Base-by-base conservation (phyloP, 305 asterid species). In the Solanum aculeatissimum region DNA sequence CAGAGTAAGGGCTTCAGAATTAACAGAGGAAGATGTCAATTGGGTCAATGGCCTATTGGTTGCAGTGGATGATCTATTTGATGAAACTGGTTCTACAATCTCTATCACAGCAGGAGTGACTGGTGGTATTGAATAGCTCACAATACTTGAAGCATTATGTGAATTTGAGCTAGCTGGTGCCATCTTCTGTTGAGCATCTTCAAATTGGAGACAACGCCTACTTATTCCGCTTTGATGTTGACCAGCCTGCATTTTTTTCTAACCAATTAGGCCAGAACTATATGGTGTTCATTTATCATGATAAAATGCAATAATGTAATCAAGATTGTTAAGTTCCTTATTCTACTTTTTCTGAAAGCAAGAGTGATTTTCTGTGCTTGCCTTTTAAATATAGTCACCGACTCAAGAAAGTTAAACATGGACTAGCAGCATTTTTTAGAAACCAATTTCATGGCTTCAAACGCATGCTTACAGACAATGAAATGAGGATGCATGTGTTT, bases 141-240 rank as follows among this genome's bases (percentile, higher is more conserved):
- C 84, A 82, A 49, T 40, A 54, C 80, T 83, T 49, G 88, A 88
- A 84, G 89, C 83, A 81, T 29, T 86, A 53, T 85, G 88, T 70
- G 83, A 80, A 70, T 80, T 86, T 42, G 85, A 84, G 77, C 38
- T 82, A 83, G 84, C 78, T 42, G 83, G 77, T 63, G 83, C 63
- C 81, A 65, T 84, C 69, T 87, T 84, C 83, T 86, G 85, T 74
- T 77, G 89, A 85, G 86, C 88, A 88, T 90, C 94, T 83, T 92
- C 95, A 89, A 92, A 93, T 85, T 93, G 94, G 89, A 90, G 94
- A 88, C 92, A 91, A 62, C 93, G 92, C 83, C 93, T 87, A 84
- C 85, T 87, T 18, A 89, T 83, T 62, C 93, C 93, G 83, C 89
- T 87, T 63, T 87, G 89, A 69, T 86, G 87, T 53, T 86, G 91